Base-by-base conservation (phyloP, 2,329 filamentous ascomycete species). In the Fonsecaea nubica region DNA sequence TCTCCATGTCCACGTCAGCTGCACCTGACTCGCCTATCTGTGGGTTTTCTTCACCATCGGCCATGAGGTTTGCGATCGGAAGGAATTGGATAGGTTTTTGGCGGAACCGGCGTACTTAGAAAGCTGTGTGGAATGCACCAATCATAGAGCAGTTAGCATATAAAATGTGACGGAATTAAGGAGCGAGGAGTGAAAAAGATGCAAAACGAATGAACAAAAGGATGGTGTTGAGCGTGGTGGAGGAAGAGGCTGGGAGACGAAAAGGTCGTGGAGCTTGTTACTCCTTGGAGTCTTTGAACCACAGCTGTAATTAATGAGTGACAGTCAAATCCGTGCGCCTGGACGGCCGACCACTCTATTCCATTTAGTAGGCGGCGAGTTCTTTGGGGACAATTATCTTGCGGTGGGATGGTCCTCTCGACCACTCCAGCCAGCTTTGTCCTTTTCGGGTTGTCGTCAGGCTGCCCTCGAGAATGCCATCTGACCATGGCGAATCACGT, bases 1-100 rank as follows among this genome's bases (percentile, higher is more conserved):
- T 70, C n/a, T 64, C 72, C 74, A 76, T 76, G 33, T 75, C 72
- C 21, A 75, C 65, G 48, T 76, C 72, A n/a, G 55, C 65, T 48
- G 71, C 67, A 2, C 57, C 68, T 3, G 63, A 64, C 2, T 64
- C 64, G 10, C 57, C 64, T n/a, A 74, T 66, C 38, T 72, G 67
- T 21, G 48, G 48, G 48, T 18, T 69, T 50, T 74, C 73, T 42
- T 75, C 69, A 4, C 63, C 63, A 53, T 74, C 72, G 10, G 69
- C 73, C 73, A 74, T 74, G 6, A n/a, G 53, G 5, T 5, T 45
- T 58, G 50, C 36, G 52, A 56, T 7, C 36, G 30, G 30, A 25
- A 7, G 8, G 32, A 33, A 5, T 18, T 5, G 7, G 18, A 30
- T 45, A 5, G 10, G 9, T 12, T 50, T 30, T 10, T 50, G 2